Conservation (phyloP, 1,284 basidiomycete genomes). For the Pascua guehoae region DNA sequence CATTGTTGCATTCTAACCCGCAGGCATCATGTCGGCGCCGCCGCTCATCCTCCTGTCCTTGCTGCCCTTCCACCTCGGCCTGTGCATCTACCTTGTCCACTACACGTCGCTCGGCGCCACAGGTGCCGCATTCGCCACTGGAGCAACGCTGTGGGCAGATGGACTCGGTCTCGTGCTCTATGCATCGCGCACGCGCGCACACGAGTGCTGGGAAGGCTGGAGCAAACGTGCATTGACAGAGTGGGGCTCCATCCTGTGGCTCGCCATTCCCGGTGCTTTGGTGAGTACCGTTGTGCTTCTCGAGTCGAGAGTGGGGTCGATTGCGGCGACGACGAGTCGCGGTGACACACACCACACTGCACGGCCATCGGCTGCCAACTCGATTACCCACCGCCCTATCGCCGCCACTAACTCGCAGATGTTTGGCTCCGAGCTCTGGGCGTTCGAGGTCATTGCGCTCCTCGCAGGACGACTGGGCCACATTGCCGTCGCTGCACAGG, state of each 20-base stretch:
- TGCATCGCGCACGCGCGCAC: slow-evolving; percentile 19
- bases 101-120: slow-evolving; percentile 22
- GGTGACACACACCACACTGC: neutral
- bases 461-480: slow-evolving; percentile 31
- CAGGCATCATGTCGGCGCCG: slow-evolving; percentile 24
- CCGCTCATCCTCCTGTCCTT: slow-evolving; percentile 26
- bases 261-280: slow-evolving; percentile 26
- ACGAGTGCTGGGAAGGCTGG: slow-evolving; percentile 31
- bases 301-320: neutral
- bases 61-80: slow-evolving; percentile 24
- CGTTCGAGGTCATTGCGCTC: slow-evolving; percentile 31
- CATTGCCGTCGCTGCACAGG: slow-evolving; percentile 29
- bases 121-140: slow-evolving; percentile 24
- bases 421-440: slow-evolving; percentile 31
- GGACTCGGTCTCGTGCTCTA: slow-evolving; percentile 22
- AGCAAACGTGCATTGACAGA: slow-evolving; percentile 15
- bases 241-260: slow-evolving; percentile 20
- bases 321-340: neutral
- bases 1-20: neutral
- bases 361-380: neutral
- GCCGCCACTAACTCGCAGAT: slow-evolving; percentile 8
- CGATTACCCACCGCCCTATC: neutral
- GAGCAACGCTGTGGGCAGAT: slow-evolving; percentile 16
- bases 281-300: slow-evolving; percentile 11
- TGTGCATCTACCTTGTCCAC: slow-evolving; percentile 26